These are phyloP conservation scores for Alternaria solani DNA, from an alignment of 2,329 filamentous ascomycete genomes.

Conservation along the genomic window DNA sequence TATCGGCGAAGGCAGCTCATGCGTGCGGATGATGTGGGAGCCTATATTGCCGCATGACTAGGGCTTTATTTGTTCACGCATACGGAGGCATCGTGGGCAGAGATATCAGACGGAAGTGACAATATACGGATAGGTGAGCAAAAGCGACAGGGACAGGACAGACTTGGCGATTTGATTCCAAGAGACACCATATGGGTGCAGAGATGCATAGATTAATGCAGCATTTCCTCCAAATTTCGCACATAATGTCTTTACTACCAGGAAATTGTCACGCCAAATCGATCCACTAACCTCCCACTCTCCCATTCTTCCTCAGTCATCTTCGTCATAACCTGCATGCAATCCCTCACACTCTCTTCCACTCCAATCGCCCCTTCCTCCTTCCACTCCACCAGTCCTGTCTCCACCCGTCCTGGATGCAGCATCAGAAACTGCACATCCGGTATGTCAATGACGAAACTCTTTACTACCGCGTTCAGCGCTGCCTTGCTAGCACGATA, in stretches of 20 bases:
- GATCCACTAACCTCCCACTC: constrained; percentile 55
- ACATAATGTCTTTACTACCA: constrained; percentile 46
- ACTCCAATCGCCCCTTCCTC: constrained; percentile 56
- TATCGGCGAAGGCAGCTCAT: not conserved
- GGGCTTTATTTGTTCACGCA: not conserved
- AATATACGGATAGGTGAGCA: constrained; percentile 1
- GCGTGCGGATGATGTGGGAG: not conserved
- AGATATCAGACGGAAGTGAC: not conserved
- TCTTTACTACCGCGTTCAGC: constrained; percentile 56
- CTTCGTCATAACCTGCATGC: constrained; percentile 50
- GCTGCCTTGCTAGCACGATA: constrained; percentile 59
- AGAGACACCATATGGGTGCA: not conserved
- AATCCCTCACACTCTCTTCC: constrained; percentile 52
- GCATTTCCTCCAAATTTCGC: not conserved
- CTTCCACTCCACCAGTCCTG: constrained; percentile 53
- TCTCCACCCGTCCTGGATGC: constrained; percentile 59
- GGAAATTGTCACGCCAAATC: constrained; percentile 53
- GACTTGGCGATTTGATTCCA: not conserved
- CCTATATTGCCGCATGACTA: not conserved
- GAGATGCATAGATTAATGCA: not conserved
- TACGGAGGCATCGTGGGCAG: not conserved
- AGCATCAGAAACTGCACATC: constrained; percentile 53
- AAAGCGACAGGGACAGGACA: not conserved
- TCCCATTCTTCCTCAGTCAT: constrained; percentile 33
- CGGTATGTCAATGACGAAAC: constrained; percentile 55